phyloP scores from a whole-genome alignment of 2,329 filamentous ascomycete genomes.

The Colletotrichum musicola region DNA sequence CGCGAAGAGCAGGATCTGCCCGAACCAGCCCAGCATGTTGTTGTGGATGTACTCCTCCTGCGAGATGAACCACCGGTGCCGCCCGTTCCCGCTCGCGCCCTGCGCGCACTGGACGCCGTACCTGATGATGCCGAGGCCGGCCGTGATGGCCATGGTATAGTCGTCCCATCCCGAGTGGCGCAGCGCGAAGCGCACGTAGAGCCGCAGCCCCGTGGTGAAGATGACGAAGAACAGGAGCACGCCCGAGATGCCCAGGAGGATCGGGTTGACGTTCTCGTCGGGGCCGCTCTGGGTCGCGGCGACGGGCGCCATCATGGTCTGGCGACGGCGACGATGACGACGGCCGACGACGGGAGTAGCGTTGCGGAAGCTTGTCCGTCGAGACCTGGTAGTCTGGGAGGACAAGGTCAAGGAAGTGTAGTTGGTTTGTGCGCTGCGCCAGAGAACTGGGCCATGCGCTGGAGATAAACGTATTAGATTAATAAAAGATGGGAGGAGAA shows the following conservation, averaged over 20 bases:
- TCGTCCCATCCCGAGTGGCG: slow-evolving; percentile 53
- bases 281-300: slow-evolving; percentile 53
- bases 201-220: slow-evolving; percentile 48
- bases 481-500: background rate
- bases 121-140: slow-evolving; percentile 47
- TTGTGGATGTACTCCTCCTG: slow-evolving; percentile 48
- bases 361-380: background rate
- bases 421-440: background rate
- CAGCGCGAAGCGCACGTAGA: slow-evolving; percentile 47
- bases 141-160: slow-evolving; percentile 49
- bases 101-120: slow-evolving; percentile 50
- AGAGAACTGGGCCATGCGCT: slow-evolving; percentile 17
- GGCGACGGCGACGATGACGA: background rate
- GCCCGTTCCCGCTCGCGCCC: slow-evolving; percentile 52
- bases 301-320: slow-evolving; percentile 26
- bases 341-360: background rate
- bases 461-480: slow-evolving; percentile 26
- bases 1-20: slow-evolving; percentile 55
- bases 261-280: slow-evolving; percentile 49
- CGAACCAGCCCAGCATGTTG: slow-evolving; percentile 54
- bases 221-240: slow-evolving; percentile 49
- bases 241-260: slow-evolving; percentile 48
- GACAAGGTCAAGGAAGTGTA: slow-evolving; percentile 15
- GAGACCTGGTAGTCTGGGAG: slow-evolving; percentile 1
- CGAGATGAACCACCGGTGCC: slow-evolving; percentile 52